A percentile compares a stretch with the other conserved stretches of the same genome.
phyloP scores from a whole-genome alignment of 495 filamentous ascomycete species.

The Penicillium mononematosum region DNA sequence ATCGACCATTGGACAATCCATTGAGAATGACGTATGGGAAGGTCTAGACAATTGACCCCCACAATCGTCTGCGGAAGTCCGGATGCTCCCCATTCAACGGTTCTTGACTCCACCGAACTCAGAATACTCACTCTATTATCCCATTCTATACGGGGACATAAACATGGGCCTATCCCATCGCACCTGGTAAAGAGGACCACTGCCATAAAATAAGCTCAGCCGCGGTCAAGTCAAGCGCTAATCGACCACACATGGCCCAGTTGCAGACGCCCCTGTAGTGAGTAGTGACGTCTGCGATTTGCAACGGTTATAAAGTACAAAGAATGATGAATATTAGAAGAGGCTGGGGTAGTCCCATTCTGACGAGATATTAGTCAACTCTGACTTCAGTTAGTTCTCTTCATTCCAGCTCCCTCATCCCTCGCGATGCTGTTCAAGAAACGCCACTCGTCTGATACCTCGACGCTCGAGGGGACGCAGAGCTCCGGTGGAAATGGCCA shows the following conservation, averaged over 20 bases:
- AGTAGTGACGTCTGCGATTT: slow-evolving; percentile 23
- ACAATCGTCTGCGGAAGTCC: slow-evolving; percentile 14
- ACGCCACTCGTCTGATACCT: slow-evolving; percentile 12
- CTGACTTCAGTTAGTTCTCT: neutral
- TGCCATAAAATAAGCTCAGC: neutral
- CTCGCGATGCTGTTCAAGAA: slow-evolving; percentile 14
- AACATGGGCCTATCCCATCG: neutral
- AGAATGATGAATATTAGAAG: neutral
- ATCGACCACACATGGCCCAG: slow-evolving; percentile 24
- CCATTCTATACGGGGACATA: neutral
- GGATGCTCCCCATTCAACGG: slow-evolving; percentile 8
- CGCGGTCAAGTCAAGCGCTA: neutral
- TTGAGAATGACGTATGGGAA: neutral
- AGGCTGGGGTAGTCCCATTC: neutral
- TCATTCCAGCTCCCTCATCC: neutral
- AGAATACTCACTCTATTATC: slow-evolving; percentile 22
- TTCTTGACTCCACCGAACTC: neutral
- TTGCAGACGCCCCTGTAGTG: neutral
- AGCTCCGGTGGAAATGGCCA: slow-evolving; percentile 20
- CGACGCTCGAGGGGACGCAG: slow-evolving; percentile 13
- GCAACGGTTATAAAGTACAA: neutral
- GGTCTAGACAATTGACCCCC: slow-evolving; percentile 7
- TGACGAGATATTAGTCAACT: neutral
- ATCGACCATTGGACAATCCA: slow-evolving; percentile 7
- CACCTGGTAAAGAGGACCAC: neutral